Evolutionary conservation across 2,329 filamentous ascomycete genomes (phyloP).

Genomic region (Botrytis tulipae): DNA sequence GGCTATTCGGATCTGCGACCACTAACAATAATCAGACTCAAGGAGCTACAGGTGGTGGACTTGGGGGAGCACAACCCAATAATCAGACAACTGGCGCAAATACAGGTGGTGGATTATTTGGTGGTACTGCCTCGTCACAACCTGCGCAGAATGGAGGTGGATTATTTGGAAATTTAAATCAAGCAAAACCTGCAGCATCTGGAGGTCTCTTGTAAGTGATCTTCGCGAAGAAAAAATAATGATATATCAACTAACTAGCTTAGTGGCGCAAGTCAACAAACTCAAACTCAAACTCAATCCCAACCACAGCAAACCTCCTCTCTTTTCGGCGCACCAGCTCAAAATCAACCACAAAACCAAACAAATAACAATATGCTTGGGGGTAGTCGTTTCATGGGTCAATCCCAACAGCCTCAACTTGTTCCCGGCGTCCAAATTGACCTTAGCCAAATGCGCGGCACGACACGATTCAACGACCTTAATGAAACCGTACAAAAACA

Average conservation of each 20-base stretch:
- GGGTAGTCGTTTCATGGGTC: slow-evolving; percentile 44
- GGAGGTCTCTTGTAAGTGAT: slow-evolving; percentile 36
- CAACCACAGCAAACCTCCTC: slow-evolving; percentile 30
- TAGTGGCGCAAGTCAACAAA: slow-evolving; percentile 29
- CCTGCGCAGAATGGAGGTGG: slow-evolving; percentile 33
- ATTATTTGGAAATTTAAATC: slow-evolving; percentile 34
- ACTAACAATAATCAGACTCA: slow-evolving; percentile 21
- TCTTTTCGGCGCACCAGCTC: slow-evolving; percentile 26
- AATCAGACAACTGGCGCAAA: slow-evolving; percentile 29
- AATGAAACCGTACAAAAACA: slow-evolving; percentile 76
- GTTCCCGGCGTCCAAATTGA: slow-evolving; percentile 77
- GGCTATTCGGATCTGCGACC: slow-evolving; percentile 37
- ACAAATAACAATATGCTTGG: slow-evolving; percentile 14
- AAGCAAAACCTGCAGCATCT: slow-evolving; percentile 35
- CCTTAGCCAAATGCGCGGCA: slow-evolving; percentile 73
- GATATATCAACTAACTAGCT: slow-evolving; percentile 8
- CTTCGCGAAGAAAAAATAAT: background rate
- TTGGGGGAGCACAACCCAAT: slow-evolving; percentile 27
- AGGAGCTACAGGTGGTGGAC: slow-evolving; percentile 28
- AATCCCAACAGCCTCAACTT: slow-evolving; percentile 50
- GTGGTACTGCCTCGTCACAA: slow-evolving; percentile 32
- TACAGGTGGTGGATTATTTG: slow-evolving; percentile 36
- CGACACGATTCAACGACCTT: slow-evolving; percentile 89
- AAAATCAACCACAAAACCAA: slow-evolving; percentile 28
- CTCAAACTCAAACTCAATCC: slow-evolving; percentile 32